These are phyloP conservation scores for Crithidia brevicula DNA, from an alignment of 208 protist genomes.

Conservation along the genomic window DNA sequence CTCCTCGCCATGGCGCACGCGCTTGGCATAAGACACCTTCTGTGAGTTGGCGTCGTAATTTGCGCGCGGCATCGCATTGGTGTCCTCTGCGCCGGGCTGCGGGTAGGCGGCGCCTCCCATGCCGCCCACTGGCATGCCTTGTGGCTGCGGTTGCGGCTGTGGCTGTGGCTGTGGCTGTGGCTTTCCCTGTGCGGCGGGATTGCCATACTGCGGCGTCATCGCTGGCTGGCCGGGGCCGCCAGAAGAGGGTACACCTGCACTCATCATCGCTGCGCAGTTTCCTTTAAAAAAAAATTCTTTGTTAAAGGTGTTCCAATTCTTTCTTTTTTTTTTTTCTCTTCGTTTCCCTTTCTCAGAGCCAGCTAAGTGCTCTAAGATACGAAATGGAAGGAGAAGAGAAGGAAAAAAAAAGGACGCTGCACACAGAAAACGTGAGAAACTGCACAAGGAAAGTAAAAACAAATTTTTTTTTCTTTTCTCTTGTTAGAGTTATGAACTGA, in stretches of 20 bases:
- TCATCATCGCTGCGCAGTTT: slow-evolving; percentile 5
- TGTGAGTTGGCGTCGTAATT: slow-evolving; percentile 25
- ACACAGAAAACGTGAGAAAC: background rate
- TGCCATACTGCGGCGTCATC: background rate
- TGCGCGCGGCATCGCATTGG: background rate
- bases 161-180: background rate
- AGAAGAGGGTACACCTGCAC: background rate
- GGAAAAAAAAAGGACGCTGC: slow-evolving; percentile 8
- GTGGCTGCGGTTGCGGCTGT: slow-evolving; percentile 5
- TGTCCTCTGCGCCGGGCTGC: background rate
- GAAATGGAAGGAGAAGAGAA: background rate
- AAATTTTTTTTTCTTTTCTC: background rate
- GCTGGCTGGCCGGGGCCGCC: slow-evolving; percentile 2
- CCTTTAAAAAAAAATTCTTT: too few species aligned
- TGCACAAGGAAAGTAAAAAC: background rate
- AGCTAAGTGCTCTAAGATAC: too few species aligned
- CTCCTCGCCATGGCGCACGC: slow-evolving; percentile 35
- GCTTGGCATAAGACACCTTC: slow-evolving; percentile 46
- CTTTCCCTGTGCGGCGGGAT: background rate
- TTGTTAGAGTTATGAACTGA: too few species aligned
- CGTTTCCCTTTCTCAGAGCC: background rate
- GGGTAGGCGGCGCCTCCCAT: too few species aligned
- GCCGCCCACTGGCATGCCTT: background rate
- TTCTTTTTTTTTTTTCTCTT: slow-evolving; percentile 8
- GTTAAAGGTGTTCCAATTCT: too few species aligned